Evolutionary conservation across 306 rosid species (phyloP), one percentile per base, ranked within the genome.

Genomic region (Cucurbita ficifolia): DNA sequence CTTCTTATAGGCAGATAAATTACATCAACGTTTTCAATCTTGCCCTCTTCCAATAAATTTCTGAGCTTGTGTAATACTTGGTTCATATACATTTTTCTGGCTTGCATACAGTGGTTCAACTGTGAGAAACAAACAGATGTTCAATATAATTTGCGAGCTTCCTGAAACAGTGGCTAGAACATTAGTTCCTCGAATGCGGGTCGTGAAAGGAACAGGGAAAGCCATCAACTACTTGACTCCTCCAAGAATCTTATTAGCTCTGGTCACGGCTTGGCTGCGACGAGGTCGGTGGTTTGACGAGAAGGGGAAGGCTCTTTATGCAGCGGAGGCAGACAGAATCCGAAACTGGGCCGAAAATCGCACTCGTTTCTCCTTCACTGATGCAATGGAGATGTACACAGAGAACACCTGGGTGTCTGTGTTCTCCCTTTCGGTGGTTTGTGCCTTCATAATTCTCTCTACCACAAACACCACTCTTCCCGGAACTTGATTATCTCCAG

Each of bases 101-200:
- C 64, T 82, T 82, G 18, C 45, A 70, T 69, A 19, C 89, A 90
- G 98, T 81, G 98, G 98, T 53, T 89, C 98, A 8, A 87, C 90
- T 18, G 84, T 90, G 54, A 83, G 88, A 76, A 94, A 94, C 73
- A 94, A 86, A 77, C 82, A 86, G 72, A 86, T 89, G 95, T 94
- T 90, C 73, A 90, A 90, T 80, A 87, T 90, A 79, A 94, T 94
- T 56, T 90, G 98, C 11, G 98, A 94, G 86, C 96, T 85, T 52
- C 98, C 98, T 1, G 96, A 94, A 82, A 94, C 97, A 5, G 98
- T 94, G 54, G 98, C 98, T 16, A 87, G 98, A 87, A 90, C 95
- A 57, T 68, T 90, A 74, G 98, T 90, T 80, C 98, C 98, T 42
- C 84, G 96, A 70, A 94, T 90, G 96, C 85, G 97, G 48, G 97